Evolutionary conservation across 1,284 basidiomycete species (phyloP).

Genomic region (Xerocomus minutiporus): DNA sequence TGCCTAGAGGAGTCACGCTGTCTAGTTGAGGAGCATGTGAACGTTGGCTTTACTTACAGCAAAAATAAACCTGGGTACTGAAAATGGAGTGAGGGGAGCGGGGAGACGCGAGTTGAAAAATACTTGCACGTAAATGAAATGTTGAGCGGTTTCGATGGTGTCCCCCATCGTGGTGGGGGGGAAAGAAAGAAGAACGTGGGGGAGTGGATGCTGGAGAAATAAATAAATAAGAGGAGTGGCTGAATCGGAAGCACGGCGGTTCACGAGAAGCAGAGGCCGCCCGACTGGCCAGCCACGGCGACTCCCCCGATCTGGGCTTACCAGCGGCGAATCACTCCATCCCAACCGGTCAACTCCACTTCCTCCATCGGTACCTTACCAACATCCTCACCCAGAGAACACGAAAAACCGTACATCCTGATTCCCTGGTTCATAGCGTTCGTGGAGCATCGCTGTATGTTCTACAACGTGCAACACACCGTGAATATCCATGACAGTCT

Average conservation of each 20-base stretch:
- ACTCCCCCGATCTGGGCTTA: constrained; percentile 31
- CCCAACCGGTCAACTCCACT: constrained; percentile 18
- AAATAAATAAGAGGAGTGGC: constrained; percentile 26
- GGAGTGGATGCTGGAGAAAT: constrained; percentile 9
- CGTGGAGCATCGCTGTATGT: not conserved
- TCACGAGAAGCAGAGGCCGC: constrained; percentile 27
- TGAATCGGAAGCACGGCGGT: constrained; percentile 25
- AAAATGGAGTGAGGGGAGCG: constrained; percentile 10
- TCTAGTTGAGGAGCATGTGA: not conserved
- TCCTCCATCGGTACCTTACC: constrained; percentile 2
- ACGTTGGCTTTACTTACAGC: constrained; percentile 49
- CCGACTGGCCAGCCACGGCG: constrained; percentile 21
- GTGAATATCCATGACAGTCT: not conserved
- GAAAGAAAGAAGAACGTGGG: constrained; percentile 1
- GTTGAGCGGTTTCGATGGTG: constrained; percentile 38
- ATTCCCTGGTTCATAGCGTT: not conserved
- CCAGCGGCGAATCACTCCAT: constrained; percentile 25
- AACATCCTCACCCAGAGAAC: not conserved
- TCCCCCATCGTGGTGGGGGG: constrained; percentile 35
- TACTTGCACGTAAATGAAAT: constrained; percentile 51
- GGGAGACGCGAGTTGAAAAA: constrained; percentile 1
- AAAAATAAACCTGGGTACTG: constrained; percentile 75
- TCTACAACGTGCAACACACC: not conserved
- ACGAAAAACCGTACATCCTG: not conserved
- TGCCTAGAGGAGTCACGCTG: constrained; percentile 44